phyloP scores from a whole-genome alignment of 768 basidiomycete species.

The Lentinus tigrinus region DNA sequence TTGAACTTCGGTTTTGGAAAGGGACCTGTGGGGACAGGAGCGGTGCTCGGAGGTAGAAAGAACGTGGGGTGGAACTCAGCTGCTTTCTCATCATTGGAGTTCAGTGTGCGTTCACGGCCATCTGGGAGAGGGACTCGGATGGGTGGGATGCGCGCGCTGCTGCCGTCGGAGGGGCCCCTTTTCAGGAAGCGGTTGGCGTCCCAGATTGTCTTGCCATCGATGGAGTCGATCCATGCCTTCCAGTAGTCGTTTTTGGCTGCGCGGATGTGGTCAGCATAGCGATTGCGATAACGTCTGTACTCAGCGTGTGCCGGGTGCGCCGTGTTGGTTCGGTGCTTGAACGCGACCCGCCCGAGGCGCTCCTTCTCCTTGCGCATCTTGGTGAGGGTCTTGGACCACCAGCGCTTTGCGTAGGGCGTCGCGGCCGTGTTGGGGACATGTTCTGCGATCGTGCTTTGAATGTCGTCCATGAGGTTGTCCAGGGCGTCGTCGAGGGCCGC shows the following conservation, averaged over 20 bases:
- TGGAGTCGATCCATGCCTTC: conserved; percentile 23
- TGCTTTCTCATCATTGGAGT: conserved; percentile 16
- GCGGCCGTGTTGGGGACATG: conserved; percentile 21
- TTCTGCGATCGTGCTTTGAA: conserved; percentile 18
- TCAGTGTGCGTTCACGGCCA: neutral
- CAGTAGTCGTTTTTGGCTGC: conserved; percentile 25
- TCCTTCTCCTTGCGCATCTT: conserved; percentile 15
- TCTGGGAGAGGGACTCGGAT: neutral
- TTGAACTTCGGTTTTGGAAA: conserved; percentile 29
- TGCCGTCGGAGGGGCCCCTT: conserved; percentile 7
- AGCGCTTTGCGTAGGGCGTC: conserved; percentile 27
- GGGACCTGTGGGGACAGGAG: neutral
- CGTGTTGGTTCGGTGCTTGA: neutral
- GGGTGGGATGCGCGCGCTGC: conserved; percentile 20
- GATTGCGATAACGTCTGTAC: conserved; percentile 11
- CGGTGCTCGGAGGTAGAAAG: conserved; percentile 24
- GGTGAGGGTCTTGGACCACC: conserved; percentile 34
- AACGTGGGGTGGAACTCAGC: conserved; percentile 24
- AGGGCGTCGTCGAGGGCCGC: conserved; percentile 8
- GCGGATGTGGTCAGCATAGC: conserved; percentile 15
- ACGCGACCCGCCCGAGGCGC: conserved; percentile 12
- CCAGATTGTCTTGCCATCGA: conserved; percentile 21
- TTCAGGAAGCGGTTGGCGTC: conserved; percentile 14
- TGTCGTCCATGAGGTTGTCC: conserved; percentile 11
- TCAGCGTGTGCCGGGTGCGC: conserved; percentile 16